Evolutionary conservation across 352 stramenopile genomes (phyloP), one percentile per base, ranked within the genome.

Genomic region (Globisporangium nagaii): DNA sequence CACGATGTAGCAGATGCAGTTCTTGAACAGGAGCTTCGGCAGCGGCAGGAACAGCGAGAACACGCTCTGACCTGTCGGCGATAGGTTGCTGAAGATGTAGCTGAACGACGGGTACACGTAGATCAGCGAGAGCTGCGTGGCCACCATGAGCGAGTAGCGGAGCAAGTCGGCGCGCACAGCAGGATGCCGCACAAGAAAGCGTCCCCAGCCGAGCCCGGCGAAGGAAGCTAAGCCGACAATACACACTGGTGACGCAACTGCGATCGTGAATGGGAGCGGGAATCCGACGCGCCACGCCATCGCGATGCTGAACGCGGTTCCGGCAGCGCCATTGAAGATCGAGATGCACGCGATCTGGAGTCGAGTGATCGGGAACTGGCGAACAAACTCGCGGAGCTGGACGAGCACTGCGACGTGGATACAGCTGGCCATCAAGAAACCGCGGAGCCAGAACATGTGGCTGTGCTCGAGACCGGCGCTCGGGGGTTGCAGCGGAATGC

Each of bases 51-150:
- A 36, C 17, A 71, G 42, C 30, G 63, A 51, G 31, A 66, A 72
- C 2, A 32, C 27, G 4, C 45, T 47, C 27, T 78, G 68, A 0
- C 13, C 37, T 3, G 49, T 22, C 0, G 46, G 28, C 1, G 56
- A 40, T 2, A 70, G 12, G 7, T 28, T 64, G 28, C 49, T 56
- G 39, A 73, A 78, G 1, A 53, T 37, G 44, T 65, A 63, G 49
- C 60, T 63, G 53, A 63, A 78, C 7, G 59, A 39, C 11, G 56
- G 52, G 42, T 78, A 78, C 13, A 78, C 56, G 15, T 68, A 46
- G 37, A 46, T 55, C 52, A 43, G 55, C 45, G 7, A 49, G 20
- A 48, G 45, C 56, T 34, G 61, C 30, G 44, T 64, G 56, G 3
- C 60, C 17, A 50, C n/a, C 8, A 59, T 10, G 5, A 59, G 3